Evolutionary conservation across 2,329 filamentous ascomycete genomes (phyloP).

Genomic region (Epichloe scottii): DNA sequence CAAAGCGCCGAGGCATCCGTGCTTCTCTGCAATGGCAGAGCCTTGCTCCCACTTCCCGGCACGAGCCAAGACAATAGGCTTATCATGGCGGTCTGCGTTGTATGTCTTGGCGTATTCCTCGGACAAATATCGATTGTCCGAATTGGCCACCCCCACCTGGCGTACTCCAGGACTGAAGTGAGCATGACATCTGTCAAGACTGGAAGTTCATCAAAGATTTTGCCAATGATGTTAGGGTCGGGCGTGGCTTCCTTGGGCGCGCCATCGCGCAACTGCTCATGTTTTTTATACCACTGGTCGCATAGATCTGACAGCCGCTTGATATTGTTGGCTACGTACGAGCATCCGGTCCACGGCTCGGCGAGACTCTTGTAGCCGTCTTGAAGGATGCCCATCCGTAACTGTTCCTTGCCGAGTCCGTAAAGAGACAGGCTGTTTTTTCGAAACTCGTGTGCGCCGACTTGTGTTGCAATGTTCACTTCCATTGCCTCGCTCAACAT

Average conservation of each 20-base stretch:
- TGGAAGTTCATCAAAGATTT: slow-evolving; percentile 36
- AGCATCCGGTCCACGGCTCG: slow-evolving; percentile 75
- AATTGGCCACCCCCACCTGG: slow-evolving; percentile 35
- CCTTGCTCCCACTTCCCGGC: slow-evolving; percentile 45
- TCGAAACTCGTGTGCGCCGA: slow-evolving; percentile 58
- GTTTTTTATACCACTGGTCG: slow-evolving; percentile 40
- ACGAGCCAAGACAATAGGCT: slow-evolving; percentile 39
- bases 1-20: slow-evolving; percentile 40
- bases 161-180: slow-evolving; percentile 39
- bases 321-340: slow-evolving; percentile 47
- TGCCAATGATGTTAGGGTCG: slow-evolving; percentile 28
- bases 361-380: slow-evolving; percentile 56
- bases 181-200: slow-evolving; percentile 42
- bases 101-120: slow-evolving; percentile 38
- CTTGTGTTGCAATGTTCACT: slow-evolving; percentile 45
- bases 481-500: slow-evolving; percentile 56
- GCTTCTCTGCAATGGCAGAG: slow-evolving; percentile 45
- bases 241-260: slow-evolving; percentile 22
- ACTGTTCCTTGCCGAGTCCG: slow-evolving; percentile 54
- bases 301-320: slow-evolving; percentile 48
- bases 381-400: slow-evolving; percentile 52
- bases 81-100: slow-evolving; percentile 36
- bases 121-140: slow-evolving; percentile 28
- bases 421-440: slow-evolving; percentile 56
- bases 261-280: slow-evolving; percentile 21